Conservation (phyloP, 148 eudicot species). For the Oxyria digyna region DNA sequence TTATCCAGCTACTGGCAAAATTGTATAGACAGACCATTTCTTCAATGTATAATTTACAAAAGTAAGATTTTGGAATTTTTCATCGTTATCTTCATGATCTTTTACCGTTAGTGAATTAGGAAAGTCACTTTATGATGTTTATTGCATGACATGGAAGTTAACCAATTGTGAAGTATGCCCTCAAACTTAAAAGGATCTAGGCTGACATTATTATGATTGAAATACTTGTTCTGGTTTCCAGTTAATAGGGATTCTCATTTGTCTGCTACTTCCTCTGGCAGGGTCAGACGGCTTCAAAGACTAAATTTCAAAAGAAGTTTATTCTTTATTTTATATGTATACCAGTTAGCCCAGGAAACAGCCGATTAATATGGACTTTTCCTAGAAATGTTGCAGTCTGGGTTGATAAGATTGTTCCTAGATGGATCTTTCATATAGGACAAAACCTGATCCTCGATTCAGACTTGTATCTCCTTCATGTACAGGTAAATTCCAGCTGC, state of each 20-base stretch:
- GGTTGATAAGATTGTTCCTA: slow-evolving; percentile 63
- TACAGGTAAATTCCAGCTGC: slow-evolving; percentile 43
- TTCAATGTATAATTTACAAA: neutral
- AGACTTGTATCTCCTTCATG: slow-evolving; percentile 67
- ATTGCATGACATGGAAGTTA: neutral
- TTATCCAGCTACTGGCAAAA: neutral
- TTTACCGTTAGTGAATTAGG: neutral
- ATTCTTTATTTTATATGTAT: slow-evolving; percentile 54
- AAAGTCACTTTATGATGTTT: neutral
- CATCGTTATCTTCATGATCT: neutral
- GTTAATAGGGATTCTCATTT: too few species aligned
- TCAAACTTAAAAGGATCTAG: neutral
- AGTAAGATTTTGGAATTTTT: neutral
- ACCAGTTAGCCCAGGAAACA: slow-evolving; percentile 85
- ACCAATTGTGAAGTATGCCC: neutral
- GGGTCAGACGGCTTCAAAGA: slow-evolving; percentile 28
- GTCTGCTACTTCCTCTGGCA: neutral
- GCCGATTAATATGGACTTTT: slow-evolving; percentile 64
- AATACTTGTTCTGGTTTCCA: neutral
- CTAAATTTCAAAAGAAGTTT: slow-evolving; percentile 18
- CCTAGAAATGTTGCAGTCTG: slow-evolving; percentile 71
- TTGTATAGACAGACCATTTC: neutral
- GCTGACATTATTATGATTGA: neutral
- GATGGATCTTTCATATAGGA: slow-evolving; percentile 67
- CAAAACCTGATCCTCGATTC: slow-evolving; percentile 74